phyloP scores from a whole-genome alignment of 1,284 basidiomycete species.

The Rhodotorula sp. region DNA sequence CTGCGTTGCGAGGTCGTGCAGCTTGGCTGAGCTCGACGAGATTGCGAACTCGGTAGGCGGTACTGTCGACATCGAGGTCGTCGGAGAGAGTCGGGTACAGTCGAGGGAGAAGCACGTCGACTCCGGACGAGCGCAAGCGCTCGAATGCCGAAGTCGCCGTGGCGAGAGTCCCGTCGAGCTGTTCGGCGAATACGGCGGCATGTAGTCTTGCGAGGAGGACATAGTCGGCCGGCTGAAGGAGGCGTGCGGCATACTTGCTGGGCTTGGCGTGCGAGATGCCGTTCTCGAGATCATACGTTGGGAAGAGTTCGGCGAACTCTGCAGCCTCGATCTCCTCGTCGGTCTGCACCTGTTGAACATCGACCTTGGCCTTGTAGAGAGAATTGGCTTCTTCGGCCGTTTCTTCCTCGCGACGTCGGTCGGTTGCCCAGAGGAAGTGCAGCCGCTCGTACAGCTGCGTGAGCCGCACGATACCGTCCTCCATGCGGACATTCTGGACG shows the following conservation, averaged over 20 bases:
- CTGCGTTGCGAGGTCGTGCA: constrained; percentile 9
- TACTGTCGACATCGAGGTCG: constrained; percentile 26
- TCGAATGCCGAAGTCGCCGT: constrained; percentile 13
- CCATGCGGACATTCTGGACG: constrained; percentile 5
- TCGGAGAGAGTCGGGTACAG: constrained; percentile 36
- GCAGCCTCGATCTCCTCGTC: constrained; percentile 59
- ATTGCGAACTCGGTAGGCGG: constrained; percentile 27
- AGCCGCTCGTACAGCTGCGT: constrained; percentile 64
- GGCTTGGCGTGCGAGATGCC: constrained; percentile 23
- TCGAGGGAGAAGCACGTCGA: constrained; percentile 27
- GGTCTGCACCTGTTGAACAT: constrained; percentile 61
- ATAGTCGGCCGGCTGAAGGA: constrained; percentile 34
- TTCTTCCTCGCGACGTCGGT: constrained; percentile 69
- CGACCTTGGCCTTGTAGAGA: constrained; percentile 71
- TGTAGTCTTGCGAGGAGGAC: constrained; percentile 29
- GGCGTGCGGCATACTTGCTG: constrained; percentile 3
- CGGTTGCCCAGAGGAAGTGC: constrained; percentile 76
- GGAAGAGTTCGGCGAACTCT: constrained; percentile 45
- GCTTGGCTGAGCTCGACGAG: constrained; percentile 36
- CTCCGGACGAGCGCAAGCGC: constrained; percentile 13
- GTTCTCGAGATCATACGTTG: constrained; percentile 45
- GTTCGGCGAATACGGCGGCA: constrained; percentile 21
- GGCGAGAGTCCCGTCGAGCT: background rate
- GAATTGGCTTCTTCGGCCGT: constrained; percentile 66
- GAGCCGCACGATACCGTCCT: constrained; percentile 52